Conservation (phyloP, 2,329 filamentous ascomycete genomes). For the Chrysoporthe austroafricana region DNA sequence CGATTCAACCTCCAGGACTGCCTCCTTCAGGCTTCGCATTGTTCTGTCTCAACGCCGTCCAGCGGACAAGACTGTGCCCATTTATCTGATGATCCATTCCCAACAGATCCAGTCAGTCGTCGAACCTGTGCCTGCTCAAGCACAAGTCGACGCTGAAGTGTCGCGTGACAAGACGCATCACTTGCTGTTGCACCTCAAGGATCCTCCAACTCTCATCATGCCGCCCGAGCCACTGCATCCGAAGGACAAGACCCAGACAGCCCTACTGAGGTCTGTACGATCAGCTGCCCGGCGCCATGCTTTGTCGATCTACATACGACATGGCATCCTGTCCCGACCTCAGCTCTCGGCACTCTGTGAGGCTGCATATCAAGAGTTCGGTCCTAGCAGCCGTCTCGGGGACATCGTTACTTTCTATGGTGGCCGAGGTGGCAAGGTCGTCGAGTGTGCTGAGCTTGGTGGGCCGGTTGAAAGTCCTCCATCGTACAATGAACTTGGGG, state of each 20-base stretch:
- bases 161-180: neutral
- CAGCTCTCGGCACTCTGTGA: constrained; percentile 17
- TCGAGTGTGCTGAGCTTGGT: neutral
- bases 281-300: constrained; percentile 13
- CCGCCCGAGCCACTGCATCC: constrained; percentile 13
- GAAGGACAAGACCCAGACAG: constrained; percentile 21
- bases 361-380: constrained; percentile 11
- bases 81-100: neutral
- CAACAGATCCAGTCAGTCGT: constrained; percentile 6
- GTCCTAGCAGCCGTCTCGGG: neutral
- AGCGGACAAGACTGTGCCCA: neutral
- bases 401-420: constrained; percentile 16
- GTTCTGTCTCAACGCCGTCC: constrained; percentile 3
- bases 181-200: constrained; percentile 1
- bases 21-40: constrained; percentile 8
- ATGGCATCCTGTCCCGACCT: neutral
- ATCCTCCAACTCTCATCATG: neutral
- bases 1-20: neutral
- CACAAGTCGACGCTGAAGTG: neutral
- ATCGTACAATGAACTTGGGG: constrained; percentile 20
- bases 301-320: constrained; percentile 11
- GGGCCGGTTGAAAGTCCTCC: constrained; percentile 9
- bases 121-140: neutral
- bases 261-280: constrained; percentile 19
- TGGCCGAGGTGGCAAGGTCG: constrained; percentile 15